These are phyloP conservation scores for Acanthamoeba culbertsoni DNA, from an alignment of 208 protist species.

Conservation along the genomic window DNA sequence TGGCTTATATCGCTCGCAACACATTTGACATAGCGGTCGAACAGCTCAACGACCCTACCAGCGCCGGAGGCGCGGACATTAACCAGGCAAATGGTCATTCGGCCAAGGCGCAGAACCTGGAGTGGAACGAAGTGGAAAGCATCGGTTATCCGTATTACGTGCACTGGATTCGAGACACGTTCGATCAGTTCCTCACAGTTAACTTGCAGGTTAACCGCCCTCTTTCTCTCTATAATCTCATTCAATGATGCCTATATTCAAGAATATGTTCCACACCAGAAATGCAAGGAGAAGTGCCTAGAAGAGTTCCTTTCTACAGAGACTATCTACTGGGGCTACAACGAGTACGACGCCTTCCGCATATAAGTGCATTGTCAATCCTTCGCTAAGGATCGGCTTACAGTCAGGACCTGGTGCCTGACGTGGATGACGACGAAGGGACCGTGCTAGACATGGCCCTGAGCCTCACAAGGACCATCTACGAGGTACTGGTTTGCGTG, in stretches of 20 bases:
- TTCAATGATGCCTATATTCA: neutral
- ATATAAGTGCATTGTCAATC: no score
- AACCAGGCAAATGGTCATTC: neutral
- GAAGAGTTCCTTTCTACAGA: neutral
- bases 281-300: conserved; percentile 35
- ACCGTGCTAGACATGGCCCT: neutral
- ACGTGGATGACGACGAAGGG: neutral
- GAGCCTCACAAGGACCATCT: neutral
- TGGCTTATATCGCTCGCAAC: neutral
- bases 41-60: neutral
- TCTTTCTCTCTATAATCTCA: neutral
- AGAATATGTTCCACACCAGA: neutral
- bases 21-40: neutral
- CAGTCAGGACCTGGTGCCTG: neutral
- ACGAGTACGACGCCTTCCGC: neutral
- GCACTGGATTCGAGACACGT: neutral
- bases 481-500: neutral
- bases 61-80: neutral
- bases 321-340: conserved; percentile 28
- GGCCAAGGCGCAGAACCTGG: neutral
- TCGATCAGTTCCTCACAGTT: conserved; percentile 11
- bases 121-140: neutral
- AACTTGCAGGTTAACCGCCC: neutral
- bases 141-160: conserved; percentile 16
- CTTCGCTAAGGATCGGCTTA: no score